phyloP scores from a whole-genome alignment of 306 rosid genomes.

The Cucumis cinereus region DNA sequence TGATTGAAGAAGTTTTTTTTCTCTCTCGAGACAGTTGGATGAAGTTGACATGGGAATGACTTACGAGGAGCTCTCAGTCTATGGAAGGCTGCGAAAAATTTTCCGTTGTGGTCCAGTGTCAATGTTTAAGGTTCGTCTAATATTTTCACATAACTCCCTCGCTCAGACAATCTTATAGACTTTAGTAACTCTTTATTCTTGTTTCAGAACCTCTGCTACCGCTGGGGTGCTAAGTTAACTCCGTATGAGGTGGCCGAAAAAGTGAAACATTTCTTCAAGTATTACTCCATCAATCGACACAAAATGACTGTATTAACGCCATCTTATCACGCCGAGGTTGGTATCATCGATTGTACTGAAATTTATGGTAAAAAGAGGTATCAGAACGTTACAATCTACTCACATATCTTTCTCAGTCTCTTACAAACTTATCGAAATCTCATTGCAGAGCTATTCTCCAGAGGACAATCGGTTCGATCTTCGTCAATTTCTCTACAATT shows the following conservation, averaged over 20 bases:
- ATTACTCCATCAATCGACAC: slow-evolving; percentile 87
- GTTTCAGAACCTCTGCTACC: slow-evolving; percentile 71
- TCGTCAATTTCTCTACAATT: slow-evolving; percentile 76
- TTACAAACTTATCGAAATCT: not conserved
- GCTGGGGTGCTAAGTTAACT: slow-evolving; percentile 71
- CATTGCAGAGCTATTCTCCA: slow-evolving; percentile 82
- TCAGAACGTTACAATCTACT: not conserved
- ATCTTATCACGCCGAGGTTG: slow-evolving; percentile 97
- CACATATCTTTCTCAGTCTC: not conserved
- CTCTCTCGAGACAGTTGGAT: slow-evolving; percentile 39
- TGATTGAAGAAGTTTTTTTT: not conserved
- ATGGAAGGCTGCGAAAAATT: slow-evolving; percentile 80
- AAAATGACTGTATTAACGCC: slow-evolving; percentile 89
- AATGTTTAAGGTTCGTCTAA: slow-evolving; percentile 65
- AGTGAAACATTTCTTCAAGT: slow-evolving; percentile 89
- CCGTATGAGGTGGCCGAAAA: slow-evolving; percentile 88
- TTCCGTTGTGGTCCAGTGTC: slow-evolving; percentile 89
- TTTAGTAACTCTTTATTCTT: not conserved
- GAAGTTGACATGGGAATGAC: slow-evolving; percentile 99
- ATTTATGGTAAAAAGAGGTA: not conserved
- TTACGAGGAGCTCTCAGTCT: slow-evolving; percentile 82
- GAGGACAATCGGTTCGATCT: slow-evolving; percentile 90
- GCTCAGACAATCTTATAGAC: not conserved
- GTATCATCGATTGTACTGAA: slow-evolving; percentile 16
- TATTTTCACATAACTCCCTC: not conserved